These are phyloP conservation scores for Babesia bovis DNA, from an alignment of 169 alveolate species.

Conservation along the genomic window DNA sequence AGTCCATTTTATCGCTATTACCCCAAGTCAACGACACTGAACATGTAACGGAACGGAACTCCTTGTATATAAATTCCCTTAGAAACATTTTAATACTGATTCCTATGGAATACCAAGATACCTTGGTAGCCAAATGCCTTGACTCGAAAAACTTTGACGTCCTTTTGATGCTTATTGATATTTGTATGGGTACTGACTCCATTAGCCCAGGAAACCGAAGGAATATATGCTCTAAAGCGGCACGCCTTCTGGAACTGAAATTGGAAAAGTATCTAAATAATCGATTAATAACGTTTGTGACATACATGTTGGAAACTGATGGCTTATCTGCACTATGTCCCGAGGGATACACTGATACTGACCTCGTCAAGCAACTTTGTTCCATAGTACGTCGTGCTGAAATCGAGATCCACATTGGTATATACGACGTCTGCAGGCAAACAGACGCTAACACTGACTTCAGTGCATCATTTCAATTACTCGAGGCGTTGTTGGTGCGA, in stretches of 20 bases:
- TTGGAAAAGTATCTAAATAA: not conserved
- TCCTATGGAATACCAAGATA: not conserved
- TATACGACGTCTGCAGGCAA: constrained; percentile 40
- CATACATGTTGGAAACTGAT: constrained; percentile 13
- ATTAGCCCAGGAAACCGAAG: not conserved
- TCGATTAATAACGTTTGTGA: not conserved
- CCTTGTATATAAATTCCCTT: not conserved
- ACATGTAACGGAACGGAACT: not conserved
- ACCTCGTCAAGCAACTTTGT: constrained; percentile 5
- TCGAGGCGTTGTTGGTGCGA: constrained; percentile 24
- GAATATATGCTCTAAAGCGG: not conserved
- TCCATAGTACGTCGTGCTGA: constrained; percentile 38
- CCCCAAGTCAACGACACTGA: not conserved
- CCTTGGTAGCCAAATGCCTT: not conserved
- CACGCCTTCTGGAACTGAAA: constrained; percentile 3
- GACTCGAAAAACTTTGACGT: constrained; percentile 10
- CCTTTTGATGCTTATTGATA: constrained; percentile 8
- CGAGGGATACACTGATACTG: not conserved
- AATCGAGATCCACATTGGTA: constrained; percentile 46
- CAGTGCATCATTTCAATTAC: constrained; percentile 19
- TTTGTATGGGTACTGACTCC: not conserved
- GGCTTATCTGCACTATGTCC: constrained; percentile 13
- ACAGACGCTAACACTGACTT: not conserved
- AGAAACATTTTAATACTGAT: not conserved
- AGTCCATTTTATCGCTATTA: not conserved